Evolutionary conservation across 495 filamentous ascomycete species (phyloP).

Genomic region (Mytilinidion resinicola): DNA sequence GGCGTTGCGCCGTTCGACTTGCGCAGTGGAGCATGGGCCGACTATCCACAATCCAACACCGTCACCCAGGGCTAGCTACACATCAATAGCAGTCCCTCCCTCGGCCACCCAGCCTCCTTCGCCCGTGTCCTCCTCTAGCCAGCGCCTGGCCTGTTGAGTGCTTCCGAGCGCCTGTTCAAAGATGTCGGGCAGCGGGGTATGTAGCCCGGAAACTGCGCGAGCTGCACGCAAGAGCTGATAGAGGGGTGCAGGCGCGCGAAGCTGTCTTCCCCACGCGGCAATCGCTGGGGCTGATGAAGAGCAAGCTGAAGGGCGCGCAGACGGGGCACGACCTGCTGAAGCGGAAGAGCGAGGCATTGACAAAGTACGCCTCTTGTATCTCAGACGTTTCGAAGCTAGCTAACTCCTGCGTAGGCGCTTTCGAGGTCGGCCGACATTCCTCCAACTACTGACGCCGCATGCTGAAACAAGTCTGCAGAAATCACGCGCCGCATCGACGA

Average conservation of each 20-base stretch:
- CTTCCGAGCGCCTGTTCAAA: slow-evolving; percentile 1
- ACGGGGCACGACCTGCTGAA: slow-evolving; percentile 43
- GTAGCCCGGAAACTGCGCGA: slow-evolving; percentile 30
- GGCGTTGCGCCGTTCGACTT: not conserved
- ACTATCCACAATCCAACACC: too few relatives aligned
- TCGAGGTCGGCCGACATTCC: slow-evolving; percentile 53
- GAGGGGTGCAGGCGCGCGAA: slow-evolving; percentile 62
- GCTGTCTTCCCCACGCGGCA: slow-evolving; percentile 97
- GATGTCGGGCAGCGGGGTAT: slow-evolving; percentile 59
- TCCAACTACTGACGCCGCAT: not conserved
- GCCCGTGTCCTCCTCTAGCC: not conserved
- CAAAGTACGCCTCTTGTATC: slow-evolving; percentile 31
- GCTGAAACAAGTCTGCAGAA: slow-evolving; percentile 47
- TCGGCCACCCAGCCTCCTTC: slow-evolving; percentile 1
- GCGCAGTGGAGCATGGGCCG: not conserved
- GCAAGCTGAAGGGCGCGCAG: slow-evolving; percentile 89
- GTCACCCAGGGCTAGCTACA: not conserved
- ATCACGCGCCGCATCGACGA: slow-evolving; percentile 97
- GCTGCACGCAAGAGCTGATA: slow-evolving; percentile 9
- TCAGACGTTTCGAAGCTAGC: not conserved
- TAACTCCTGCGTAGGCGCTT: slow-evolving; percentile 56
- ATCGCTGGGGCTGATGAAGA: slow-evolving; percentile 94
- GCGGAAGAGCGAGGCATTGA: slow-evolving; percentile 41
- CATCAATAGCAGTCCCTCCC: not conserved
- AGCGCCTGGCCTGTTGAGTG: not conserved